Percentiles rank a stretch among this genome's conserved stretches.
These are phyloP conservation scores for Sclerotinia borealis DNA, from an alignment of 2,329 filamentous ascomycete species.

Conservation along the genomic window DNA sequence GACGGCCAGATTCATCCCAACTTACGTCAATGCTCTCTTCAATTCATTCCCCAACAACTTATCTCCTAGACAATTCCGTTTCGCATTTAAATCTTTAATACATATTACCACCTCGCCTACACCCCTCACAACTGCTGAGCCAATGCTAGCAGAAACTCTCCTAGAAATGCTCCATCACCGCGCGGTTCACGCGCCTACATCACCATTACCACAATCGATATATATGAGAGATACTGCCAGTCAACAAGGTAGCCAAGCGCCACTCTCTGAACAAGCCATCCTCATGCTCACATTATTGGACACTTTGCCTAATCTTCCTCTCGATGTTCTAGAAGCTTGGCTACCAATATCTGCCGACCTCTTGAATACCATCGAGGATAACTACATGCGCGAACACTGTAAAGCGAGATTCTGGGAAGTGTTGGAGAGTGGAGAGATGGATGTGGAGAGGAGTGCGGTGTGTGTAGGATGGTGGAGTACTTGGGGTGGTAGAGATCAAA, in stretches of 20 bases:
- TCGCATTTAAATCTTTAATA: conserved; percentile 64
- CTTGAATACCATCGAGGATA: conserved; percentile 49
- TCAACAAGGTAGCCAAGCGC: conserved; percentile 30
- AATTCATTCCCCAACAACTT: conserved; percentile 60
- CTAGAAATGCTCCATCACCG: conserved; percentile 59
- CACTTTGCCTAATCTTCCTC: conserved; percentile 53
- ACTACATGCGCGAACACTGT: conserved; percentile 49
- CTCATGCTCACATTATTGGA: conserved; percentile 60
- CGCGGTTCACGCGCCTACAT: conserved; percentile 47
- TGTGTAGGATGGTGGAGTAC: conserved; percentile 64
- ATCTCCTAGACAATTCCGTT: conserved; percentile 61
- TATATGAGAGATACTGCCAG: conserved; percentile 29
- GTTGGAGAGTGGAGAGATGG: conserved; percentile 60
- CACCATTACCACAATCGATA: conserved; percentile 32
- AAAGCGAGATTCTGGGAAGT: conserved; percentile 62
- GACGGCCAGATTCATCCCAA: conserved; percentile 56
- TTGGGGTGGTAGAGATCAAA: conserved; percentile 37
- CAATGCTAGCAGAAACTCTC: conserved; percentile 56
- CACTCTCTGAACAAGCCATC: conserved; percentile 54
- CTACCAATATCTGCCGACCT: conserved; percentile 56
- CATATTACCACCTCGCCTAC: conserved; percentile 61
- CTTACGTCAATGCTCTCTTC: conserved; percentile 64
- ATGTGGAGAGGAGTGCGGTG: conserved; percentile 58
- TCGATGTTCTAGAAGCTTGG: conserved; percentile 58
- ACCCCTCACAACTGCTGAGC: conserved; percentile 53